Evolutionary conservation across 768 basidiomycete genomes (phyloP).

Genomic region (Kwoniella mangroviensis): DNA sequence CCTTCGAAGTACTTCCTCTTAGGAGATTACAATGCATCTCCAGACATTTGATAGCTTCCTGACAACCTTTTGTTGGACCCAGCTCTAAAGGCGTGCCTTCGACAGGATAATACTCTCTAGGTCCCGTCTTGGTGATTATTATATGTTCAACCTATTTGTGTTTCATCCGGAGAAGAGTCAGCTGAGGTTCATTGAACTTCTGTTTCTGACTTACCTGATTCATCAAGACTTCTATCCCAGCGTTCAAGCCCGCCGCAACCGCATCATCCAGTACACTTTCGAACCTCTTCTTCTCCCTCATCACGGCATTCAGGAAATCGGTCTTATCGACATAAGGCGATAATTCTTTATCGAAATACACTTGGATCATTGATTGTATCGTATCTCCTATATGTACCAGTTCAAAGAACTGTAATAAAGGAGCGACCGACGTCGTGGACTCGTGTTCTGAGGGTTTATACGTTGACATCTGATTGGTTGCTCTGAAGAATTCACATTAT

Average conservation of each 20-base stretch:
- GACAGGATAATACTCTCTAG: slow-evolving; percentile 87
- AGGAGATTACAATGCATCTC: slow-evolving; percentile 88
- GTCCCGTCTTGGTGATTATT: slow-evolving; percentile 76
- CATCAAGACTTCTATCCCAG: slow-evolving; percentile 94
- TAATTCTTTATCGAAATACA: slow-evolving; percentile 96
- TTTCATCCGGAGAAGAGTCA: background rate
- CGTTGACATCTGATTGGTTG: slow-evolving; percentile 83
- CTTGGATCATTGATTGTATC: slow-evolving; percentile 95
- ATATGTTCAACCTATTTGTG: slow-evolving; percentile 82
- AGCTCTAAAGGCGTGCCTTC: slow-evolving; percentile 80
- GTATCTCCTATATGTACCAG: slow-evolving; percentile 96
- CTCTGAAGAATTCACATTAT: slow-evolving; percentile 62
- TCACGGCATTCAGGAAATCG: slow-evolving; percentile 89
- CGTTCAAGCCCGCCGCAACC: slow-evolving; percentile 90
- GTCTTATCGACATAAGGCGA: slow-evolving; percentile 85
- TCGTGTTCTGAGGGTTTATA: slow-evolving; percentile 88
- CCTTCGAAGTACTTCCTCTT: slow-evolving; percentile 90
- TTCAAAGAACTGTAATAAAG: slow-evolving; percentile 95
- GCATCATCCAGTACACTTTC: slow-evolving; percentile 90
- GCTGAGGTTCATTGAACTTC: too few relatives aligned
- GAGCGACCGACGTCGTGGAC: slow-evolving; percentile 81
- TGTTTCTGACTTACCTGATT: slow-evolving; percentile 68
- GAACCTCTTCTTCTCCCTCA: slow-evolving; percentile 95
- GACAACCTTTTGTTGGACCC: slow-evolving; percentile 82
- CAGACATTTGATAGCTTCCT: slow-evolving; percentile 85